Conservation (phyloP, 805 yeast species). For the Yarrowia hollandica region DNA sequence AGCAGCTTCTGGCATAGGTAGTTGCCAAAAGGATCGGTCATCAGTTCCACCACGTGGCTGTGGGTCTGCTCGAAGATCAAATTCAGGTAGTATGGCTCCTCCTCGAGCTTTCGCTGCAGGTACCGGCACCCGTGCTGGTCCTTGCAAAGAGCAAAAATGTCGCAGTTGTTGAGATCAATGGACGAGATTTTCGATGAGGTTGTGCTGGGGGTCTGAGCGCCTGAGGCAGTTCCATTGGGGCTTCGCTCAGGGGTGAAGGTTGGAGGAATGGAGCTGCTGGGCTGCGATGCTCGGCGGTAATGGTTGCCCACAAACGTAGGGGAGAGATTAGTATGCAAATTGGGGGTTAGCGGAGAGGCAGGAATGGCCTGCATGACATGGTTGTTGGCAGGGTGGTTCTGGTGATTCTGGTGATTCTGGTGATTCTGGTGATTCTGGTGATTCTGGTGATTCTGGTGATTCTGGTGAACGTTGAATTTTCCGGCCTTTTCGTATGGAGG, state of each 20-base stretch:
- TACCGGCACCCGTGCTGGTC: conserved; percentile 97
- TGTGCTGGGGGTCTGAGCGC: conserved; percentile 32
- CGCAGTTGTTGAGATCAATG: conserved; percentile 51
- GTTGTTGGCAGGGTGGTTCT: background rate
- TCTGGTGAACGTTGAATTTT: background rate
- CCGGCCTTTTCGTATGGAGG: conserved; percentile 31
- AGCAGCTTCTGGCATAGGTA: conserved; percentile 87
- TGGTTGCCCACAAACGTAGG: background rate
- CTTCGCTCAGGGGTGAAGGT: conserved; percentile 12
- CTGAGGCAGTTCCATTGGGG: conserved; percentile 13
- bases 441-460: no score
- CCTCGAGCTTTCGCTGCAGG: conserved; percentile 81
- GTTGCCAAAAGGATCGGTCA: conserved; percentile 93
- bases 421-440: no score
- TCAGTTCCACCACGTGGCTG: conserved; percentile 75
- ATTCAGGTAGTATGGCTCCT: conserved; percentile 40
- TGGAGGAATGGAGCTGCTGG: conserved; percentile 23
- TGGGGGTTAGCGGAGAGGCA: conserved; percentile 30
- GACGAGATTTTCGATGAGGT: conserved; percentile 44
- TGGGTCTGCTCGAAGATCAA: conserved; percentile 80
- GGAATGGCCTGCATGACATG: conserved; percentile 28
- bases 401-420: no score
- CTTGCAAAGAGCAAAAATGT: conserved; percentile 78
- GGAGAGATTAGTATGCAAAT: conserved; percentile 27
- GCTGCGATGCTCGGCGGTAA: conserved; percentile 12